Evolutionary conservation across 108 stramenopile genomes (phyloP), one percentile per base, ranked within the genome.

Genomic region (Skeletonema menzelii): DNA sequence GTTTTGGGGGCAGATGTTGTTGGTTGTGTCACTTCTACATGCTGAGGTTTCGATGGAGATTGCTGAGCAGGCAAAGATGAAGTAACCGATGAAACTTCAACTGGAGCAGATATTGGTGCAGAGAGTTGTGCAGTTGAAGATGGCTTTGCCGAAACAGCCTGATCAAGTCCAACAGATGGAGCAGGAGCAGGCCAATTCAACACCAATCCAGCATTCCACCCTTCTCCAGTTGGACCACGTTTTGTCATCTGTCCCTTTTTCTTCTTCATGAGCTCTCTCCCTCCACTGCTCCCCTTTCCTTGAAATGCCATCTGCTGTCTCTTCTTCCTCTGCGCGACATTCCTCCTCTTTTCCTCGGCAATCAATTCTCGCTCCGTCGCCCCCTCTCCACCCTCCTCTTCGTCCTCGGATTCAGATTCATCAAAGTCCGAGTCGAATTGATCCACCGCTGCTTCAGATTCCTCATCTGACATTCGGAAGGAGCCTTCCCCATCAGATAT

Each of bases 341-440:
- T 84, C 3, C 57, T 58, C 15, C 79, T 57, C 26, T 78, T 65
- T 79, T 87, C 87, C 38, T 79, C 78, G 12, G 69, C 73, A 62
- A 66, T 61, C 67, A 91, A 57, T 56, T 77, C 80, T 57, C 40
- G 34, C 63, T 91, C 90, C 44, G 80, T 87, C 5, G 73, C 80
- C 20, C 73, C 86, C 61, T 84, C 86, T 8, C 81, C 84, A 0
- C 76, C 82, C 8, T 42, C 78, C 20, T 79, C 92, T 11, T 86
- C 86, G 0, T 82, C 80, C 46, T 91, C 91, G 8, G 69, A 83
- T 64, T 95, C 94, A 27, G 79, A 82, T 56, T 95, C 92, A 65
- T 95, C 77, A 69, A 95, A 95, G 73, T 95, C 94, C 8, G 91
- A 92, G 78, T 95, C 94, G 76, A 95, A 95, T 34, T 73, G 73